Percentiles rank a stretch among this genome's conserved stretches.
Evolutionary conservation across 768 basidiomycete genomes (phyloP).

Genomic region (Boletus rubroflammeus): DNA sequence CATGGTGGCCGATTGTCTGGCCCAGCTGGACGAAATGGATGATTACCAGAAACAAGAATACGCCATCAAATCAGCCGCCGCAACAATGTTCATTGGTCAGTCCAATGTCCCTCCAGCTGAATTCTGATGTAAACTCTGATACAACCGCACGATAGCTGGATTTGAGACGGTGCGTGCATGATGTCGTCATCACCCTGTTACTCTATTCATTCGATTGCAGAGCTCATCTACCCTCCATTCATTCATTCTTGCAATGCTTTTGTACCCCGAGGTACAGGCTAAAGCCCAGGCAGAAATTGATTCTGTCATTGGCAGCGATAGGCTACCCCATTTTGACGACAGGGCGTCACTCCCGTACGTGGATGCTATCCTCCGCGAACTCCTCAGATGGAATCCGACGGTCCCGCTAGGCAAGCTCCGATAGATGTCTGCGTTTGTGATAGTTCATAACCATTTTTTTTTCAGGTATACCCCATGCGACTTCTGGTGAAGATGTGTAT

Average conservation of each 20-base stretch:
- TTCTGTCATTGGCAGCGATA: conserved; percentile 17
- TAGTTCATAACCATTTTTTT: not conserved
- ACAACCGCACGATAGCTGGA: conserved; percentile 12
- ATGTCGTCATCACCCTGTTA: not conserved
- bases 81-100: conserved; percentile 24
- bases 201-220: conserved; percentile 8
- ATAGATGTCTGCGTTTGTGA: not conserved
- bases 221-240: conserved; percentile 23
- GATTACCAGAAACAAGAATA: conserved; percentile 16
- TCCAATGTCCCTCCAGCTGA: not conserved
- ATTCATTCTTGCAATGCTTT: conserved; percentile 29
- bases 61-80: conserved; percentile 28
- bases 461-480: conserved; percentile 26
- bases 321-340: conserved; percentile 28
- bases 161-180: conserved; percentile 21
- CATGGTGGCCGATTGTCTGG: conserved; percentile 26
- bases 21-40: conserved; percentile 13
- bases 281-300: conserved; percentile 29
- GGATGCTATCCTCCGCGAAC: conserved; percentile 39
- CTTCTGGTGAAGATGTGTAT: conserved; percentile 23
- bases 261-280: conserved; percentile 26
- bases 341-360: conserved; percentile 37
- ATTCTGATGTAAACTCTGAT: not conserved
- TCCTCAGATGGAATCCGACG: conserved; percentile 26
- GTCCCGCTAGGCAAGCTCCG: conserved; percentile 20